Evolutionary conservation across 345 rosid species (phyloP).

Genomic region (Brassica carinata): DNA sequence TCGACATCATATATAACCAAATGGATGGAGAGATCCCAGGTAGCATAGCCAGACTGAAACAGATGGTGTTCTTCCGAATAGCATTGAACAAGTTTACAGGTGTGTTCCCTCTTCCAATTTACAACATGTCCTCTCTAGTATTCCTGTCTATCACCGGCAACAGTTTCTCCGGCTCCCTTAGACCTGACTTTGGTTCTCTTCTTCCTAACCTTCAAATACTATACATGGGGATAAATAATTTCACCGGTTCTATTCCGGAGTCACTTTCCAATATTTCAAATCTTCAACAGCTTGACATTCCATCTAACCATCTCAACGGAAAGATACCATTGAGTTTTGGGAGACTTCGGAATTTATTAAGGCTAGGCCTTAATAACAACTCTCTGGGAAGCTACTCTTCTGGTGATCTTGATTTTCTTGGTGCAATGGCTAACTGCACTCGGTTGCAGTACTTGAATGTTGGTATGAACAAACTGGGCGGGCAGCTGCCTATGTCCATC

Average conservation of each 20-base stretch:
- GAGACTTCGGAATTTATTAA: conserved; percentile 11
- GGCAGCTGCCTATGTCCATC: conserved; percentile 16
- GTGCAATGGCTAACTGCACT: conserved; percentile 20
- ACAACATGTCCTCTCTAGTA: conserved; percentile 24
- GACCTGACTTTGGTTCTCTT: conserved; percentile 29
- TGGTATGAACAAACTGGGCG: conserved; percentile 1
- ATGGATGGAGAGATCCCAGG: conserved; percentile 35
- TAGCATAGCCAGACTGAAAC: conserved; percentile 24
- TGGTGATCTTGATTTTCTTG: conserved; percentile 38
- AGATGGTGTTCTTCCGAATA: conserved; percentile 28
- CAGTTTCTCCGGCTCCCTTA: conserved; percentile 28
- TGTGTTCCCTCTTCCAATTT: conserved; percentile 30
- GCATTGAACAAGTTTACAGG: conserved; percentile 31
- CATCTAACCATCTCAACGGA: conserved; percentile 17
- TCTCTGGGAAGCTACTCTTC: conserved; percentile 23
- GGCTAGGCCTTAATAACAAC: conserved; percentile 10
- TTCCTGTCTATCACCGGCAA: conserved; percentile 30
- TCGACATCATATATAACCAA: conserved; percentile 25
- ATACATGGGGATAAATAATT: conserved; percentile 26
- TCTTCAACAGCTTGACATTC: conserved; percentile 10
- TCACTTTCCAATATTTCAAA: conserved; percentile 23
- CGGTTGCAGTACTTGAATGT: conserved; percentile 11
- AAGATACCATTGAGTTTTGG: conserved; percentile 31
- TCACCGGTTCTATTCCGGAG: conserved; percentile 29
- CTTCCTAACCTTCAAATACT: conserved; percentile 33